A percentile compares a stretch with the other conserved stretches of the same genome.
phyloP scores from a whole-genome alignment of 257 asterid genomes.

The Forsythia suspensa region DNA sequence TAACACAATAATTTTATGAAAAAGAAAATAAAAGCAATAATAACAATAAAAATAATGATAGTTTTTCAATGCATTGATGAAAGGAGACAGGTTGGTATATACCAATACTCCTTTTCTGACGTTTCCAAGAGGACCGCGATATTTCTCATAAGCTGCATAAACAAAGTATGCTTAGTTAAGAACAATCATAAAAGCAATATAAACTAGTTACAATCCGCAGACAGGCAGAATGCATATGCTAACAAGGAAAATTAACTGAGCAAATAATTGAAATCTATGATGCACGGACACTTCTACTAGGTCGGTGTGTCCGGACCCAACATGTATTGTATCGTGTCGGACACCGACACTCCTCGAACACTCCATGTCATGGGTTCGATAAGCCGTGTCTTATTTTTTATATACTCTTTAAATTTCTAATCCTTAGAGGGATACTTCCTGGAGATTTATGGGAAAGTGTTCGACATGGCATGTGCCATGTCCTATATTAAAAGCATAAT shows the following conservation, averaged over 20 bases:
- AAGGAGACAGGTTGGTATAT: slow-evolving; percentile 18
- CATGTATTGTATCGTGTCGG: too few relatives aligned
- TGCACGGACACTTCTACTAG: too few relatives aligned
- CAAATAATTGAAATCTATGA: slow-evolving; percentile 3
- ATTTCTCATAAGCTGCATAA: slow-evolving; percentile 77
- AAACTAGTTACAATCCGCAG: not conserved
- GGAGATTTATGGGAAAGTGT: too few relatives aligned
- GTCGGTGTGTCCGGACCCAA: too few relatives aligned
- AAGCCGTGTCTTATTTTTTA: too few relatives aligned
- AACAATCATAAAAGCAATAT: not conserved
- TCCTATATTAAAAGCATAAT: too few relatives aligned
- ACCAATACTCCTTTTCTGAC: slow-evolving; percentile 99
- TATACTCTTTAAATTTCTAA: too few relatives aligned
- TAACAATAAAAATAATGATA: not conserved
- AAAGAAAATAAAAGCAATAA: slow-evolving; percentile 5
- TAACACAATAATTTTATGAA: not conserved
- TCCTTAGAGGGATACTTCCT: too few relatives aligned
- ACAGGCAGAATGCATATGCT: not conserved
- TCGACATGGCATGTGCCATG: too few relatives aligned
- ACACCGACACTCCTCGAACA: too few relatives aligned
- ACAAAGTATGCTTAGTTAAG: not conserved
- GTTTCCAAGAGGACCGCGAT: slow-evolving; percentile 96
- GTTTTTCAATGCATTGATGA: slow-evolving; percentile 1
- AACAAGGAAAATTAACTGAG: slow-evolving; percentile 3
- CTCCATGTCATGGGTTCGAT: too few relatives aligned